These are phyloP conservation scores for Corymbia maculata DNA, from an alignment of 345 rosid genomes.

Conservation along the genomic window DNA sequence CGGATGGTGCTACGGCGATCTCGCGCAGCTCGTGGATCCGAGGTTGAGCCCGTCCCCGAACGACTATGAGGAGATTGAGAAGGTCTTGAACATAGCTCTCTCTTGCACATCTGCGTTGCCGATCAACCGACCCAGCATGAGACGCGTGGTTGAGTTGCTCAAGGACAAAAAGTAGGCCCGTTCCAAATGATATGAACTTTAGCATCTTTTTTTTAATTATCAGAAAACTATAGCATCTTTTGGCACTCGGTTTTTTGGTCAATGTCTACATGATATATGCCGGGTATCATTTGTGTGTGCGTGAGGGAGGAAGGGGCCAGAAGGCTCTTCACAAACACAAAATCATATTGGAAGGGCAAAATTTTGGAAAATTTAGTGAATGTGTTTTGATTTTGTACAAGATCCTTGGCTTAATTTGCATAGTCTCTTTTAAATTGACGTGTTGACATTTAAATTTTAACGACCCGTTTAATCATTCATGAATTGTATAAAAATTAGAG, in stretches of 20 bases:
- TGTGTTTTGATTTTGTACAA: too few relatives aligned
- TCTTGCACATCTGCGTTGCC: constrained; percentile 49
- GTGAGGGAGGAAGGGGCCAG: too few relatives aligned
- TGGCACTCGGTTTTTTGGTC: not conserved
- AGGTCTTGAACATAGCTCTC: constrained; percentile 44
- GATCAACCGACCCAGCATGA: constrained; percentile 51
- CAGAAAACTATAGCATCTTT: too few relatives aligned
- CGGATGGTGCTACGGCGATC: not conserved
- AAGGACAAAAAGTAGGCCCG: constrained; percentile 16
- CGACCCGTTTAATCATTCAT: too few relatives aligned
- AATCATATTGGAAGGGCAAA: too few relatives aligned
- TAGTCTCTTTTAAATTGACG: too few relatives aligned
- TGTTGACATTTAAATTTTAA: too few relatives aligned
- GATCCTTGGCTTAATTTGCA: too few relatives aligned
- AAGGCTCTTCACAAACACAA: too few relatives aligned
- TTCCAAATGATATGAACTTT: not conserved
- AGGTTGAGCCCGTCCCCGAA: constrained; percentile 19
- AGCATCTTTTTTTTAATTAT: too few relatives aligned
- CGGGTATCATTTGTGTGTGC: not conserved
- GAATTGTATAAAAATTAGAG: too few relatives aligned
- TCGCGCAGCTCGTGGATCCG: constrained; percentile 33
- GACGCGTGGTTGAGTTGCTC: constrained; percentile 58
- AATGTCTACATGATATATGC: not conserved
- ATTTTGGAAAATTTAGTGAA: too few relatives aligned
- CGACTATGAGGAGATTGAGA: constrained; percentile 38